phyloP scores from a whole-genome alignment of 2,329 filamentous ascomycete genomes.

The Coleophoma cylindrospora region DNA sequence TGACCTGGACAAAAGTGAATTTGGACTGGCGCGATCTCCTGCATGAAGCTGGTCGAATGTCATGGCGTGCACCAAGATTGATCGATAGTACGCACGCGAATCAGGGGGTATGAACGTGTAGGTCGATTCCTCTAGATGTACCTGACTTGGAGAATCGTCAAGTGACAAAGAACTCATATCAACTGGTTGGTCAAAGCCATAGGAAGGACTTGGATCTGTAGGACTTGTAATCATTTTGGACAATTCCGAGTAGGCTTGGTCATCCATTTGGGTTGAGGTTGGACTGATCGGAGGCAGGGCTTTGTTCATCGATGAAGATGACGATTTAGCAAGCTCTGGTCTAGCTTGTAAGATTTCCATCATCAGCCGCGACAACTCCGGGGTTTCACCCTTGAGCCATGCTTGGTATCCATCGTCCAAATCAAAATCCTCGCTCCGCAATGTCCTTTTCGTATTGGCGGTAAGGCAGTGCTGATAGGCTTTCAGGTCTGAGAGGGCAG shows the following conservation, averaged over 20 bases:
- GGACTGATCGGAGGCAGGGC: constrained; percentile 52
- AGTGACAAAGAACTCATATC: constrained; percentile 26
- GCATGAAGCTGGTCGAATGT: constrained; percentile 56
- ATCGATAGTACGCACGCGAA: constrained; percentile 76
- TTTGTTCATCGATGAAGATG: constrained; percentile 42
- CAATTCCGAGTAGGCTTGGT: constrained; percentile 47
- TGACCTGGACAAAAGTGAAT: constrained; percentile 61
- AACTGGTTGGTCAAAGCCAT: constrained; percentile 33
- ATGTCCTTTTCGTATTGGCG: constrained; percentile 67
- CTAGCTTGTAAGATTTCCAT: constrained; percentile 82
- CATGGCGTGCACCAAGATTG: constrained; percentile 74
- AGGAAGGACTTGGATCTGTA: constrained; percentile 29
- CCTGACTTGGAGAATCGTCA: constrained; percentile 17
- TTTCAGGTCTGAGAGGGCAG: constrained; percentile 86
- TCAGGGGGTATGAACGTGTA: constrained; percentile 91
- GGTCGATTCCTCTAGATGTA: constrained; percentile 51
- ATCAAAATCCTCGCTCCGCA: constrained; percentile 85
- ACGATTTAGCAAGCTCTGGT: constrained; percentile 70
- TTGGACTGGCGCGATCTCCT: constrained; percentile 34
- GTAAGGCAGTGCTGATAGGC: constrained; percentile 87
- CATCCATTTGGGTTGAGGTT: constrained; percentile 28
- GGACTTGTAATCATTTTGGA: constrained; percentile 44
- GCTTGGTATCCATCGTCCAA: constrained; percentile 79
- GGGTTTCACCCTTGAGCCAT: constrained; percentile 88
- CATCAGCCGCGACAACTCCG: constrained; percentile 89